Evolutionary conservation across 176 grass and related monocot genomes (phyloP).

Genomic region (Cenchrus fungigraminus): DNA sequence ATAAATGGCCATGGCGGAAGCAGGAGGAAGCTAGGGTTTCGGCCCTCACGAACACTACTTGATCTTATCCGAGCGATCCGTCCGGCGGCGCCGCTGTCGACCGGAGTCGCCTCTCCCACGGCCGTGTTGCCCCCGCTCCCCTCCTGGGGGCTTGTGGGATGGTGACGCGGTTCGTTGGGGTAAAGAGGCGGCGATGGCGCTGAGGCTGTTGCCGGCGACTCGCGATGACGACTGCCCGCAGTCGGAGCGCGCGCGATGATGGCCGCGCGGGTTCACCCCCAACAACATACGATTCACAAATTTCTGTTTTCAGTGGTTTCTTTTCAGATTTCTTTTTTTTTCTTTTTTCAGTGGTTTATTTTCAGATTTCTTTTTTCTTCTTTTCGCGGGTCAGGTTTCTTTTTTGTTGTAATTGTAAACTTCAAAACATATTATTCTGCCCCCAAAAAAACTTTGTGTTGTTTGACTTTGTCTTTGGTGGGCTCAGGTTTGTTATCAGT

Average conservation of each 20-base stretch:
- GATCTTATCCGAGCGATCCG: conserved; percentile 58
- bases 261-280: conserved; percentile 49
- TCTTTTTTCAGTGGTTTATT: not conserved
- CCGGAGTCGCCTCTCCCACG: conserved; percentile 19
- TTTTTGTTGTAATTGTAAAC: not conserved
- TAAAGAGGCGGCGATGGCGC: not conserved
- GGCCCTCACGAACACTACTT: conserved; percentile 47
- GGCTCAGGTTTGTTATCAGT: too few species aligned
- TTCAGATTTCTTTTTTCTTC: too few species aligned
- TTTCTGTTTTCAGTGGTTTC: not conserved
- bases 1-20: conserved; percentile 29
- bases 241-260: conserved; percentile 58
- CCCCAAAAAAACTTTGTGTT: not conserved
- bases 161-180: conserved; percentile 15
- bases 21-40: conserved; percentile 20
- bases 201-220: not conserved
- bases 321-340: not conserved
- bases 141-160: not conserved
- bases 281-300: not conserved
- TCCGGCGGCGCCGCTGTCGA: conserved; percentile 24
- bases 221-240: conserved; percentile 57
- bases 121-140: conserved; percentile 3
- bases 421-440: not conserved
- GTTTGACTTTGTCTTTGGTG: not conserved
- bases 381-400: too few species aligned